phyloP scores from a whole-genome alignment of 2,329 filamentous ascomycete genomes.

The Trichophyton schoenleinii region DNA sequence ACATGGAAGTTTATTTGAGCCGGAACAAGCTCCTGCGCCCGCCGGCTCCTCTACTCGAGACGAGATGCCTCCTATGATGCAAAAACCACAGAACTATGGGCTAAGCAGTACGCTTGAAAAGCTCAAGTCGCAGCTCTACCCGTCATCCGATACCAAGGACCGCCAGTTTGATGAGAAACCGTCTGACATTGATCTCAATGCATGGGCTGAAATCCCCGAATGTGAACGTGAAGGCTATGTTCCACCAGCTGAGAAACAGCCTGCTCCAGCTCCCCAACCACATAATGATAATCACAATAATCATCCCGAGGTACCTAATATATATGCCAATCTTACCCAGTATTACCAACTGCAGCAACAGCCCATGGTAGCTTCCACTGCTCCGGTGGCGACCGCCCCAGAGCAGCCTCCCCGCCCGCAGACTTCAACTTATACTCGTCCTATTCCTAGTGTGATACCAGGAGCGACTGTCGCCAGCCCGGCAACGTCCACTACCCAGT shows the following conservation, averaged over 20 bases:
- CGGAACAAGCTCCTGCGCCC: not conserved
- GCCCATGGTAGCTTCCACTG: slow-evolving; percentile 17
- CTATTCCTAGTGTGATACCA: slow-evolving; percentile 14
- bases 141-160: not conserved
- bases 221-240: slow-evolving; percentile 32
- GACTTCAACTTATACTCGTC: slow-evolving; percentile 16
- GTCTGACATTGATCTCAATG: slow-evolving; percentile 8
- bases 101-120: not conserved
- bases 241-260: slow-evolving; percentile 19
- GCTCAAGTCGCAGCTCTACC: slow-evolving; percentile 1
- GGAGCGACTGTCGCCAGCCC: not conserved
- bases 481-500: slow-evolving; percentile 3
- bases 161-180: not conserved
- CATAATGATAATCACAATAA: not conserved
- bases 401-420: slow-evolving; percentile 6
- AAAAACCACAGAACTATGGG: not conserved
- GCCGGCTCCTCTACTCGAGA: not conserved
- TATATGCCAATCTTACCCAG: not conserved
- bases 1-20: not conserved
- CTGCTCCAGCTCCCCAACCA: not conserved
- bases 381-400: not conserved
- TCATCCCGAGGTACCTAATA: not conserved
- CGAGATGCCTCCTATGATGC: not conserved
- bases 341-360: slow-evolving; percentile 15
- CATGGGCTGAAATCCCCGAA: slow-evolving; percentile 30